phyloP scores from a whole-genome alignment of 176 grass and related monocot species.

The Carex myosuroides region DNA sequence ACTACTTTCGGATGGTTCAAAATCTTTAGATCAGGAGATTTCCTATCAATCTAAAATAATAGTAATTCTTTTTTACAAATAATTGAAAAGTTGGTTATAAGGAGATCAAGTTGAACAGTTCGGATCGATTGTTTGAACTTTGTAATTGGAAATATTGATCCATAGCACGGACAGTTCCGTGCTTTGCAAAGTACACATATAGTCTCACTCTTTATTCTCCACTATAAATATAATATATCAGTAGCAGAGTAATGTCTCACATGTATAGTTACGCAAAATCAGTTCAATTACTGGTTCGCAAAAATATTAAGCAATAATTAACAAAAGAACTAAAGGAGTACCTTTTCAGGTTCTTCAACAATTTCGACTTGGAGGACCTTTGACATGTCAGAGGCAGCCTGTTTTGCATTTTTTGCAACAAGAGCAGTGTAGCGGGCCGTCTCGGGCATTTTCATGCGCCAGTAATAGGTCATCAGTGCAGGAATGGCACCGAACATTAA shows the following conservation, averaged over 20 bases:
- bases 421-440: conserved; percentile 39
- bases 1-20: too few relatives aligned
- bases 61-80: too few relatives aligned
- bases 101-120: too few relatives aligned
- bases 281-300: neutral
- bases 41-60: too few relatives aligned
- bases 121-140: too few relatives aligned
- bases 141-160: too few relatives aligned
- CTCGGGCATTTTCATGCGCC: conserved; percentile 54
- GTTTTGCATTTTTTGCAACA: conserved; percentile 56
- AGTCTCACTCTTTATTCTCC: neutral
- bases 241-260: neutral
- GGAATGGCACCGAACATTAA: conserved; percentile 75
- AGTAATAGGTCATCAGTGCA: conserved; percentile 61
- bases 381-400: conserved; percentile 56
- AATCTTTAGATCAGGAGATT: too few relatives aligned
- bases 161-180: too few relatives aligned
- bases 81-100: too few relatives aligned
- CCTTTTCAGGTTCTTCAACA: conserved; percentile 23
- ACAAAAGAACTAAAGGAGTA: neutral
- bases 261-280: neutral
- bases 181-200: too few relatives aligned
- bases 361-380: conserved; percentile 54
- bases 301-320: neutral
- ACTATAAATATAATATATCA: neutral